Evolutionary conservation across 495 filamentous ascomycete species (phyloP).

Genomic region (Penicillium atrosanguineum): DNA sequence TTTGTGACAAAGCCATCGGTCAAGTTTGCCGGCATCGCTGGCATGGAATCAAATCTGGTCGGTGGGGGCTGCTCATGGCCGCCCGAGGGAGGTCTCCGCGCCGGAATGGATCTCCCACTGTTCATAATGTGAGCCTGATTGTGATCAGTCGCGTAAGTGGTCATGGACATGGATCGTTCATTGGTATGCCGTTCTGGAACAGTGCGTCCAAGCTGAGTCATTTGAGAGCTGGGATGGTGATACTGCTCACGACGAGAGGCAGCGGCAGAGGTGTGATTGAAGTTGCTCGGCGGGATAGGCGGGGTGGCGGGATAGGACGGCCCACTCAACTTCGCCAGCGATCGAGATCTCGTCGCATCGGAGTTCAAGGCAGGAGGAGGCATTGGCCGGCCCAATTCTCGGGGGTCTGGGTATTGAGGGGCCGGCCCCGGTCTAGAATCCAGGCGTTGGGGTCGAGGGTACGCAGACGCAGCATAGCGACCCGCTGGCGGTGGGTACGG

Average conservation of each 20-base stretch:
- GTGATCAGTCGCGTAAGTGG: constrained; percentile 72
- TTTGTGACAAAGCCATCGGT: constrained; percentile 26
- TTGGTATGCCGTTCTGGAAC: constrained; percentile 85
- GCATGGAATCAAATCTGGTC: constrained; percentile 25
- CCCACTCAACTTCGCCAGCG: constrained; percentile 73
- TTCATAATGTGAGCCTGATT: constrained; percentile 78
- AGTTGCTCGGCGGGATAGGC: constrained; percentile 54
- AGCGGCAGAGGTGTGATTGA: constrained; percentile 65
- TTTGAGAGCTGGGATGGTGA: constrained; percentile 59
- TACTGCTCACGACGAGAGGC: constrained; percentile 73
- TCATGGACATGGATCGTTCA: constrained; percentile 95
- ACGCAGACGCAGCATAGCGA: constrained; percentile 56
- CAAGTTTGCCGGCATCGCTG: constrained; percentile 20
- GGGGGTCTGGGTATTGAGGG: constrained; percentile 52
- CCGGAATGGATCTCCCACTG: constrained; percentile 86
- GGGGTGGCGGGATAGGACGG: constrained; percentile 51
- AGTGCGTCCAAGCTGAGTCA: constrained; percentile 85
- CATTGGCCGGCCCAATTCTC: constrained; percentile 48
- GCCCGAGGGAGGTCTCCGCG: constrained; percentile 55
- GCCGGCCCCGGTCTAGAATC: constrained; percentile 66
- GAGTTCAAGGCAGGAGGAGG: constrained; percentile 73
- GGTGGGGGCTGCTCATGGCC: constrained; percentile 30
- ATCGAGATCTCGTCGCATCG: constrained; percentile 71
- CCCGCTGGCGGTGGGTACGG: constrained; percentile 48
- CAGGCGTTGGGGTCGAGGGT: constrained; percentile 65